A percentile compares a stretch with the other conserved stretches of the same genome.
phyloP scores from a whole-genome alignment of 192 early-diverging fungal genomes.

The Coemansia sp. region DNA sequence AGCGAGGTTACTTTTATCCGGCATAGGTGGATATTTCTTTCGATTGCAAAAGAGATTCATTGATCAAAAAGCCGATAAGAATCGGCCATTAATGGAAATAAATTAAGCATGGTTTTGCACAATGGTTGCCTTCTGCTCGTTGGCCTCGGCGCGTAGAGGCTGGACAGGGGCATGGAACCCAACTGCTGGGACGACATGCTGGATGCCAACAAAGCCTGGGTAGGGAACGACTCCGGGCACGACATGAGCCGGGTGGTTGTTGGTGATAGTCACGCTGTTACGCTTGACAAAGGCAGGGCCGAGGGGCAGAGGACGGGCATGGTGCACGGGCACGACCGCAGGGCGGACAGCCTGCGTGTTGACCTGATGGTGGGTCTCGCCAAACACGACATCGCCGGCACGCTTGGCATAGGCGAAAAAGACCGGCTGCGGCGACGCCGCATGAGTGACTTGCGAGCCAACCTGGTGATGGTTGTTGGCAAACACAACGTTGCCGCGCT shows the following conservation, averaged over 20 bases:
- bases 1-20: not conserved
- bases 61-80: no score
- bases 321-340: not conserved
- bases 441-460: conserved; percentile 9
- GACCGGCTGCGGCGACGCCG: conserved; percentile 16
- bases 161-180: not conserved
- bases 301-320: conserved; percentile 4
- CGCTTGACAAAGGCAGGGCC: conserved; percentile 25
- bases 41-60: no score
- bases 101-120: conserved; percentile 44
- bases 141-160: conserved; percentile 2
- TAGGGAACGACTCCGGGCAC: not conserved
- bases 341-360: conserved; percentile 12
- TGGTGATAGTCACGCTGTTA: conserved; percentile 32
- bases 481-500: conserved; percentile 43
- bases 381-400: conserved; percentile 45
- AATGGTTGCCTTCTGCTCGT: conserved; percentile 25
- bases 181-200: conserved; percentile 12
- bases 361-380: conserved; percentile 39
- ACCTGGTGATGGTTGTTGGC: conserved; percentile 46
- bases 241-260: conserved; percentile 20
- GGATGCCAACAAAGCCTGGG: not conserved
- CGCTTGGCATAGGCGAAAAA: conserved; percentile 22
- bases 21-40: not conserved
- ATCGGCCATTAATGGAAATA: not conserved